A percentile compares a stretch with the other conserved stretches of the same genome.
Evolutionary conservation across 2,329 filamentous ascomycete genomes (phyloP).

Genomic region (Fusarium papillatum): DNA sequence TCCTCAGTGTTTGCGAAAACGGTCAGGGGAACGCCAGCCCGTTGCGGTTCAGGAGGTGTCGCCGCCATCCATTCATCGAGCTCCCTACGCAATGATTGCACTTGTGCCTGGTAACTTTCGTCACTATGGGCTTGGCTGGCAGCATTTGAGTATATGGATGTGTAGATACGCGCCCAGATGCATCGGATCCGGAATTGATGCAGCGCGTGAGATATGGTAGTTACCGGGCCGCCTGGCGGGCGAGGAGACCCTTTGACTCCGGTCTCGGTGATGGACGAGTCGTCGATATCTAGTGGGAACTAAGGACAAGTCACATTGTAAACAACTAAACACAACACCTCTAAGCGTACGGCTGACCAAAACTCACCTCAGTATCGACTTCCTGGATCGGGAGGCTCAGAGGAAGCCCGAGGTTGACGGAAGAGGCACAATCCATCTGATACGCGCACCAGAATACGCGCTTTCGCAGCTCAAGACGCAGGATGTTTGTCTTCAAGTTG

Average conservation of each 20-base stretch:
- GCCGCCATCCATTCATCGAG: conserved; percentile 17
- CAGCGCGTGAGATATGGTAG: conserved; percentile 6
- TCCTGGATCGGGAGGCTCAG: conserved; percentile 12
- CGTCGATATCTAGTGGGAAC: conserved; percentile 21
- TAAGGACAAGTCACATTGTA: too few species aligned
- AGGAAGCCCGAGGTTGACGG: conserved; percentile 9
- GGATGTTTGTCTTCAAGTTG: background rate
- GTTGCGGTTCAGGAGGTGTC: background rate
- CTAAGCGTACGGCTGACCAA: background rate
- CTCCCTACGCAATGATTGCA: conserved; percentile 2
- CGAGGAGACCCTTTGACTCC: background rate
- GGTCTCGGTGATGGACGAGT: background rate
- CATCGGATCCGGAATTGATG: conserved; percentile 15
- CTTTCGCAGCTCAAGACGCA: conserved; percentile 6
- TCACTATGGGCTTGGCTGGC: background rate
- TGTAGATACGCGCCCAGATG: conserved; percentile 14
- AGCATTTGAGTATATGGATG: conserved; percentile 8
- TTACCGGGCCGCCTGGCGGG: background rate
- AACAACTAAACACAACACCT: too few species aligned
- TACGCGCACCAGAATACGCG: conserved; percentile 22
- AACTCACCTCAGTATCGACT: conserved; percentile 20
- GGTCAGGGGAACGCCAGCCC: background rate
- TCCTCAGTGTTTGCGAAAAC: conserved; percentile 7
- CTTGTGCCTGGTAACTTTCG: background rate
- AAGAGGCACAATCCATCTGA: conserved; percentile 11